Conservation (phyloP, 2,329 filamentous ascomycete species). For the Stemphylium beticola region DNA sequence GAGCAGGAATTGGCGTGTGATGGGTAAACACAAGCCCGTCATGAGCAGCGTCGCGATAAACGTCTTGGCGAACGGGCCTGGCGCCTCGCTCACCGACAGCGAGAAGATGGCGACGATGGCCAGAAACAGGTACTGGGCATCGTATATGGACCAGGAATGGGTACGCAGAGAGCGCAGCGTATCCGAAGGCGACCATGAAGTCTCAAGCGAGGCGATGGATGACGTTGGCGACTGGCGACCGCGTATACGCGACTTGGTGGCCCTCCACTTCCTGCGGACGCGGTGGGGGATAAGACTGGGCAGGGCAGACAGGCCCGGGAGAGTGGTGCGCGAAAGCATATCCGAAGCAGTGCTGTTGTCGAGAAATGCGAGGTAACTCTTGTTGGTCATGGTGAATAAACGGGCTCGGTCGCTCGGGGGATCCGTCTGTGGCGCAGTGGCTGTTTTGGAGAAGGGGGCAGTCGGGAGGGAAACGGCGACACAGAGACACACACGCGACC, state of each 20-base stretch:
- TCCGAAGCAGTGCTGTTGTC: slow-evolving; percentile 33
- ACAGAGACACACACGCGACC: slow-evolving; percentile 26
- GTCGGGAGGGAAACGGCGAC: slow-evolving; percentile 21
- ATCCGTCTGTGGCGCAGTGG: slow-evolving; percentile 13
- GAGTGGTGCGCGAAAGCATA: slow-evolving; percentile 52
- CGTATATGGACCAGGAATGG: slow-evolving; percentile 81
- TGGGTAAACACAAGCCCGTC: slow-evolving; percentile 76
- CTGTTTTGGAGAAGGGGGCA: neutral
- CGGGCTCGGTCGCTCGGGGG: slow-evolving; percentile 10
- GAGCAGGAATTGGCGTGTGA: slow-evolving; percentile 88
- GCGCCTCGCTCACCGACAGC: slow-evolving; percentile 77
- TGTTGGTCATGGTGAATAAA: slow-evolving; percentile 37
- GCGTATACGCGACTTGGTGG: slow-evolving; percentile 67
- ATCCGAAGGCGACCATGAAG: slow-evolving; percentile 80
- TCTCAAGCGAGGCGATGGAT: slow-evolving; percentile 77
- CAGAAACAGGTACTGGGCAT: slow-evolving; percentile 82
- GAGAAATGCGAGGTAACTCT: slow-evolving; percentile 45
- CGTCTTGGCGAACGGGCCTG: slow-evolving; percentile 80
- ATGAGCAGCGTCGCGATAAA: slow-evolving; percentile 71
- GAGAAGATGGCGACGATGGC: slow-evolving; percentile 80
- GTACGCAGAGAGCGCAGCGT: slow-evolving; percentile 76
- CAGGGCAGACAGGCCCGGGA: slow-evolving; percentile 57
- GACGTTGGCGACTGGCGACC: slow-evolving; percentile 71
- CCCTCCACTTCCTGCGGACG: slow-evolving; percentile 69
- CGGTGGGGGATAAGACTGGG: slow-evolving; percentile 66